phyloP scores from a whole-genome alignment of 441 rosid genomes.

The Euphorbia celastroides region DNA sequence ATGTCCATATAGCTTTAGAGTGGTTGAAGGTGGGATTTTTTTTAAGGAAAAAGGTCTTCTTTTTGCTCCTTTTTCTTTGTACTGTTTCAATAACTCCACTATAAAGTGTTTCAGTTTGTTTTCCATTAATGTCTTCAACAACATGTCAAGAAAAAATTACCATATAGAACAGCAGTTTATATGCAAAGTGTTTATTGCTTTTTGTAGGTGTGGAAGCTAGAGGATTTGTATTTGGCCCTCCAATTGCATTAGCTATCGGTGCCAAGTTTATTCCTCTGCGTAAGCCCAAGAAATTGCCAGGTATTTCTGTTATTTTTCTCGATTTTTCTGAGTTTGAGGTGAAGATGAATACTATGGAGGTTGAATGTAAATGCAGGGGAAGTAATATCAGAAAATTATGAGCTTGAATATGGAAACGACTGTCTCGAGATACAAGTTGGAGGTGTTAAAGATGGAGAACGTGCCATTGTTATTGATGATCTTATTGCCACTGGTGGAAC shows the following conservation, averaged over 20 bases:
- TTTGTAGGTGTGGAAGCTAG: conserved; percentile 81
- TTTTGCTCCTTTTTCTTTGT: background rate
- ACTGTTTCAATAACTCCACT: background rate
- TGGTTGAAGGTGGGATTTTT: background rate
- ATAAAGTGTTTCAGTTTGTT: background rate
- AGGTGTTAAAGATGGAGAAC: conserved; percentile 67
- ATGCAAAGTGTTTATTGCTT: background rate
- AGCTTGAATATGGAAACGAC: conserved; percentile 82
- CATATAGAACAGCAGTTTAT: background rate
- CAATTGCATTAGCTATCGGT: conserved; percentile 91
- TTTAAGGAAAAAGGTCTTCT: background rate
- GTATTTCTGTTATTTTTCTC: no score
- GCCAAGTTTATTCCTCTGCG: conserved; percentile 93
- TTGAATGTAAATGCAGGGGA: conserved; percentile 37
- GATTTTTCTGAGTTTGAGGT: no score
- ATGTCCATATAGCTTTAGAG: background rate
- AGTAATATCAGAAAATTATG: conserved; percentile 74
- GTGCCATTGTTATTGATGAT: conserved; percentile 78
- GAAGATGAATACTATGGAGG: no score
- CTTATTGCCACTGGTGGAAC: conserved; percentile 95
- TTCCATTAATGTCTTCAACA: background rate
- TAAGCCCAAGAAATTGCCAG: conserved; percentile 86
- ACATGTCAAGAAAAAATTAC: no score
- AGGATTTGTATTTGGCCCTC: conserved; percentile 88
- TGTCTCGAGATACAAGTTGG: conserved; percentile 83